phyloP scores from a whole-genome alignment of 2,329 filamentous ascomycete genomes.

The Apiospora kogelbergensis region DNA sequence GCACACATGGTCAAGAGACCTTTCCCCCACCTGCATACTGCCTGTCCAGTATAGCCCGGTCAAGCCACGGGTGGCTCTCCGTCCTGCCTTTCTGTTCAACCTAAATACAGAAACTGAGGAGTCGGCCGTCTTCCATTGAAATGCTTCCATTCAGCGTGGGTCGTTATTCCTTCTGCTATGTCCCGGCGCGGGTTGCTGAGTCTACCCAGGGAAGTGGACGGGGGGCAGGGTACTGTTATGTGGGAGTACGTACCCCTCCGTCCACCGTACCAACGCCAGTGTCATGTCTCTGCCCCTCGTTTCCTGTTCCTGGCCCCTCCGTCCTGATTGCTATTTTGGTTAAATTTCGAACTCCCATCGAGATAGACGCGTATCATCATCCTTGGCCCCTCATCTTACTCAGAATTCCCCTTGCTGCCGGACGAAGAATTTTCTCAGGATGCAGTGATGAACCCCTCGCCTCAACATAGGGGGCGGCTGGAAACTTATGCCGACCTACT shows the following conservation, averaged over 20 bases:
- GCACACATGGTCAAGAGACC: neutral
- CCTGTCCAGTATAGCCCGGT: neutral
- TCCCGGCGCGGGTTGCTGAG: neutral
- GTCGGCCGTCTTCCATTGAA: neutral
- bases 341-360: slow-evolving; percentile 1
- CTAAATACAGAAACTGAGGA: neutral
- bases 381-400: neutral
- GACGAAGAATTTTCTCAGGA: neutral
- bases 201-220: neutral
- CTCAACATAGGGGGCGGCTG: neutral
- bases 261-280: neutral
- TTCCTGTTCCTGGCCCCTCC: slow-evolving; percentile 5
- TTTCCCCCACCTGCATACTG: neutral
- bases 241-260: neutral
- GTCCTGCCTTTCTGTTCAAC: neutral
- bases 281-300: neutral
- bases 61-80: neutral
- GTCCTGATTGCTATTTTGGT: slow-evolving; percentile 2
- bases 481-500: neutral
- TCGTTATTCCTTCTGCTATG: neutral
- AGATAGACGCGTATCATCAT: slow-evolving; percentile 1
- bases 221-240: neutral
- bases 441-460: neutral
- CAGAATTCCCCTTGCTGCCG: neutral
- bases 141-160: neutral